Evolutionary conservation across 192 early-diverging fungal genomes (phyloP), one percentile per base, ranked within the genome.

Genomic region (Entrophospora sp.): DNA sequence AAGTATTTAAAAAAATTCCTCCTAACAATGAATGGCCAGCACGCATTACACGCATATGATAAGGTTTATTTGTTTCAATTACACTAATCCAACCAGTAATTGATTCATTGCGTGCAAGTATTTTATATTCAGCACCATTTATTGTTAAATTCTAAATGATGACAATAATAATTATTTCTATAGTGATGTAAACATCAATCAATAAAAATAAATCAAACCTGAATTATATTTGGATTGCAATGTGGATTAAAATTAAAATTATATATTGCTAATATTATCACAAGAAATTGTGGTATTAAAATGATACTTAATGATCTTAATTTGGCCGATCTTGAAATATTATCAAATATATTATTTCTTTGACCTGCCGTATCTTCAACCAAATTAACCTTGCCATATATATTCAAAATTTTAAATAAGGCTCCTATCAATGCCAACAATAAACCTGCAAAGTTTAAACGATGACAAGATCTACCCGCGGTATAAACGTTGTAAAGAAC

Each of bases 1-100:
- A 68, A 5, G 85, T 82, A 5, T 75, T 53, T 20, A 75, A 72
- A 78, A 85, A 93, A 34, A 82, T 73, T n/a, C 91, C 92, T 28
- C 94, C 94, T 35, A 96, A 80, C 38, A 96, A 72, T 31, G 91
- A 92, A 68, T 96, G 90, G 25, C 93, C 92, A 68, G 85, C 85
- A 64, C 92, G 89, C 76, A 96, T 75, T 25, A 93, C 44, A 3
- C 87, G 83, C 38, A 91, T 73, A 28, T 80, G 74, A 35, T 72
- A 75, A 58, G 85, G 75, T 43, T 78, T 57, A 22, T 74, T 61
- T 31, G 77, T 72, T 37, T 76, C 78, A 13, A 73, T 66, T 48
- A 83, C 80, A 22, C 81, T 82, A 25, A 96, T 74, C 87, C 86
- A 93, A 4, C 94, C 94, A 0, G 90, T 93, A 38, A 80, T 66